A percentile compares a stretch with the other conserved stretches of the same genome.
Evolutionary conservation across 139 green algal species (phyloP).

Genomic region (Auxenochlorella protothecoides): DNA sequence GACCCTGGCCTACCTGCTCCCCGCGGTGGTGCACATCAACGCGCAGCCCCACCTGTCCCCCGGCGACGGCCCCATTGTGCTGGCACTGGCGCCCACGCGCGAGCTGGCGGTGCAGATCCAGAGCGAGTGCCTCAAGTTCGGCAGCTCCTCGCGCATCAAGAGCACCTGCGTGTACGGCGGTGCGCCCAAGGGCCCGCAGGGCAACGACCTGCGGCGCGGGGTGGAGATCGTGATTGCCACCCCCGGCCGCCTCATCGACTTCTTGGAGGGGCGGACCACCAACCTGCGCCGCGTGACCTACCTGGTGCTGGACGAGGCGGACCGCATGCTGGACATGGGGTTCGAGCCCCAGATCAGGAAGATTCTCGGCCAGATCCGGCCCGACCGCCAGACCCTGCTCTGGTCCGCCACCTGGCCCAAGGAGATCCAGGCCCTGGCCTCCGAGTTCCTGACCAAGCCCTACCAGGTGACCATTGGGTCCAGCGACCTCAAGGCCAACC

Average conservation of each 20-base stretch:
- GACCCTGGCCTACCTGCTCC: conserved; percentile 81
- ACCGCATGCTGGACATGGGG: conserved; percentile 95
- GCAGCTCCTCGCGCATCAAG: conserved; percentile 68
- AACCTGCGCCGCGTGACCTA: conserved; percentile 74
- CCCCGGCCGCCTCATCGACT: conserved; percentile 77
- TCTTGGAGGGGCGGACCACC: conserved; percentile 57
- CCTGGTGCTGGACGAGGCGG: conserved; percentile 89
- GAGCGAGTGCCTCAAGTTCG: conserved; percentile 87
- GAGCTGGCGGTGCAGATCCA: conserved; percentile 91
- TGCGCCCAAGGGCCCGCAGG: conserved; percentile 65
- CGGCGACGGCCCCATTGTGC: conserved; percentile 88
- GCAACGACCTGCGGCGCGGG: conserved; percentile 33
- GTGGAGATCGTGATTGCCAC: conserved; percentile 91
- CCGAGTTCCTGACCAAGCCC: conserved; percentile 72
- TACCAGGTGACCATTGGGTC: conserved; percentile 79
- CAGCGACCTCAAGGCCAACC: conserved; percentile 78
- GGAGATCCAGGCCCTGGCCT: conserved; percentile 75
- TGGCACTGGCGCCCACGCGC: conserved; percentile 80
- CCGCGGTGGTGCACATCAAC: conserved; percentile 87
- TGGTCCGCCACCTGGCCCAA: conserved; percentile 93
- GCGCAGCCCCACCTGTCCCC: conserved; percentile 79
- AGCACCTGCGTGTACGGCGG: conserved; percentile 89
- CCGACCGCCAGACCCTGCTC: conserved; percentile 89
- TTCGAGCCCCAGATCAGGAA: conserved; percentile 78
- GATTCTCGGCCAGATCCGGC: conserved; percentile 64